Base-by-base conservation (phyloP, 164 flowering plant species). In the Liriodendron chinense region DNA sequence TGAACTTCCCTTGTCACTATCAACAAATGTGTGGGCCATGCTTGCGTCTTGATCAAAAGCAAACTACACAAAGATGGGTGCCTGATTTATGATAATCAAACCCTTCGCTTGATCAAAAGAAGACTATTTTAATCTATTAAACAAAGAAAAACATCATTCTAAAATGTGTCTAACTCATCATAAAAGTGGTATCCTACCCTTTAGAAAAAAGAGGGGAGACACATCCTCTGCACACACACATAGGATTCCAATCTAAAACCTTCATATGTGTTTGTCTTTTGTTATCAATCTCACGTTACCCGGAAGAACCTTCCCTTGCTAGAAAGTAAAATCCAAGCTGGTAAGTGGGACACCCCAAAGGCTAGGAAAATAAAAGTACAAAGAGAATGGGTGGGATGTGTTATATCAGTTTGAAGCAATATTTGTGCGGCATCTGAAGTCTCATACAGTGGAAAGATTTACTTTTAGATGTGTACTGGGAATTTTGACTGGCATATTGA, bases 161-260 rank as follows among this genome's bases (percentile, higher is more conserved):
- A 10, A n/a, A 72, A 57, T 53, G 70, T 76, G 79, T 82, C 80
- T 23, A 57, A 78, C 70, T 77, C 80, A 77, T 50, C 43, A 63
- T 8, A 63, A 20, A 20, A 21, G 20, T 57, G 74, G 56, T 56
- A 26, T 69, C 25, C 24, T 61, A 47, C 22, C 20, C 26, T 13
- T 67, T 18, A 20, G 56, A 68, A 53, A 47, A 61, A 34, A 9
- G 18, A 53, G 9, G 59, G 59, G 68, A 23, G 65, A 79, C 74
- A 63, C 73, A 74, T 67, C 43, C 26, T 78, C 28, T 75, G 57
- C 76, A 78, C 72, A 80, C 89, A 80, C 91, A 80, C 91, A 86
- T 88, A 78, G 89, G 92, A 89, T 89, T 84, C 89, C 84, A 53
- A 28, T 76, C 68, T 26, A 61, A 57, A 68, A 59, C 68, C 61